Evolutionary conservation across 352 stramenopile genomes (phyloP), one percentile per base, ranked within the genome.

Genomic region (Globisporangium cystogenes): DNA sequence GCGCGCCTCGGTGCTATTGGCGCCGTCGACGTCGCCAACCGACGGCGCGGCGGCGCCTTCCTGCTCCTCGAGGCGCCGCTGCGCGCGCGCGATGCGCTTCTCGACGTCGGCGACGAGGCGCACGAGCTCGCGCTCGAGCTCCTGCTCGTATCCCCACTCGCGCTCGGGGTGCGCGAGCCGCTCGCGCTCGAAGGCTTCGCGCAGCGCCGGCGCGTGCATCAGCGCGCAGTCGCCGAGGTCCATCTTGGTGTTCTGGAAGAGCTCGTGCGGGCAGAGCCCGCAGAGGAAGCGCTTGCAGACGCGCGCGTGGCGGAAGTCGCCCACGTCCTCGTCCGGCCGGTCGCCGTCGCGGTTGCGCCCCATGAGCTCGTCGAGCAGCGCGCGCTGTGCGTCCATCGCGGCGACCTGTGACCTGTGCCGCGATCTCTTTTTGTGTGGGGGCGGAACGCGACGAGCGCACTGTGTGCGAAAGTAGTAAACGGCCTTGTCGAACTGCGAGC

Each of bases 171-270:
- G 58, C 10, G 53, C 65, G 0, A 43, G 37, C 16, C 46, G 52
- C 24, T 87, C 61, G 7, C 57, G 39, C 24, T 90, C 68, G 60
- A 90, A 95, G 33, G 70, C 68, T 23, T 58, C 49, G 40, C 86
- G 81, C 24, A 96, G 60, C 36, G 75, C 66, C 33, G 88, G 81
- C 16, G 90, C 21, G 63, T 97, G 85, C 40, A 93, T 44, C 59
- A 71, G 64, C 44, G 64, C 42, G 62, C 85, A 95, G 26, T 85
- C 65, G 58, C 87, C 82, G 20, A 83, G 53, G 58, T 96, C 84
- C 65, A 95, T 85, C 29, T 90, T 90, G 40, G 89, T 96, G 63
- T 96, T 95, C 49, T 90, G 78, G 60, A 97, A 96, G 51, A 96
- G 70, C 23, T 95, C 85, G 58, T 95, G 77, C 37, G 82, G 83